Evolutionary conservation across 306 rosid species (phyloP).

Genomic region (Prosopis cineraria): DNA sequence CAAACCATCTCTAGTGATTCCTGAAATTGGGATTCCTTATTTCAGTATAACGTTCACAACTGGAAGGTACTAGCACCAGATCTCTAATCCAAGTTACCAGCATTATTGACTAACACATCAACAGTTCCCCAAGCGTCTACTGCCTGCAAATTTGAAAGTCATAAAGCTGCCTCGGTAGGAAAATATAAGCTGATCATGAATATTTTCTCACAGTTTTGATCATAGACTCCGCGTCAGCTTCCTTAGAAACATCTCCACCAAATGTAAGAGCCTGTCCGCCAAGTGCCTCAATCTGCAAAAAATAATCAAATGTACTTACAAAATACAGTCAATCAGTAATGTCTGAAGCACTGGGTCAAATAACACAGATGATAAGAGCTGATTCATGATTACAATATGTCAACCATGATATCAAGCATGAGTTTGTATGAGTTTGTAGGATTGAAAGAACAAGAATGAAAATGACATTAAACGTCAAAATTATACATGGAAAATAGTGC

Average conservation of each 20-base stretch:
- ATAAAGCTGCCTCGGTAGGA: slow-evolving; percentile 26
- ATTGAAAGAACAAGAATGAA: neutral
- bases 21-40: slow-evolving; percentile 42
- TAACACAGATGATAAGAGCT: neutral
- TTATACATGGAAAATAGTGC: neutral
- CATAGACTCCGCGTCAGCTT: slow-evolving; percentile 79
- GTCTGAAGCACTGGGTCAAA: neutral
- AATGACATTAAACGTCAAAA: neutral
- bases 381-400: neutral
- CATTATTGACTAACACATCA: slow-evolving; percentile 74
- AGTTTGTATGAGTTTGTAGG: neutral
- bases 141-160: slow-evolving; percentile 52
- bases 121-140: slow-evolving; percentile 91
- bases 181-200: slow-evolving; percentile 21
- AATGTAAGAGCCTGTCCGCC: slow-evolving; percentile 84
- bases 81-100: slow-evolving; percentile 50
- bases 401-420: neutral
- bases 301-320: neutral
- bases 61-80: neutral
- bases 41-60: neutral
- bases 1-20: slow-evolving; percentile 78
- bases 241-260: slow-evolving; percentile 82
- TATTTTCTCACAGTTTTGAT: slow-evolving; percentile 63
- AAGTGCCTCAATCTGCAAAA: slow-evolving; percentile 60
- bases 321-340: neutral